Base-by-base conservation (phyloP, 768 basidiomycete species). In the Pisolithus marmoratus region DNA sequence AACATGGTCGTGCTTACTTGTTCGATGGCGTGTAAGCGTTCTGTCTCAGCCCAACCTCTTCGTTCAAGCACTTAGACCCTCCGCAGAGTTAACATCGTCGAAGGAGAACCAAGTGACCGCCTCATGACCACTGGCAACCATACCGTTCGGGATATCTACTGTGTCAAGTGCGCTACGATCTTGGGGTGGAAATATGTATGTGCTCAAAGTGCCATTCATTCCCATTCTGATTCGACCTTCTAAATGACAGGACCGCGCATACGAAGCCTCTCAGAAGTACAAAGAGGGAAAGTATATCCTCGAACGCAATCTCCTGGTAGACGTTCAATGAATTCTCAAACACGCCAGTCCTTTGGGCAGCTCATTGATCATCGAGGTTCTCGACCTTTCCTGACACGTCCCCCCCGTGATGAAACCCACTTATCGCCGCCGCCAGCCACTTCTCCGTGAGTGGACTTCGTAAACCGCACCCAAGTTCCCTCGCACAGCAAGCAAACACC, bases 231-330 rank as follows among this genome's bases (percentile, higher is more conserved):
- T 54, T 56, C 49, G 48, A 40, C 38, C 44, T 44, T 4, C 27
- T 48, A 41, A 26, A 44, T 46, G n/a, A 43, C 62, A 96, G 95
- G 95, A 96, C 68, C 83, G 83, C 51, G 95, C 95, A 15, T 96
- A 84, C 65, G 94, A 97, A 64, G 65, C 77, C 11, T 79, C 84
- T 8, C 94, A 99, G 79, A 91, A 87, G 70, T 99, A 98, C 78
- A 99, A 99, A 67, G 95, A 99, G 74, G 93, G 94, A 65, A 94
- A 94, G 76, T 96, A 83, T 70, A 98, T 99, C 67, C 88, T 99
- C 56, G 95, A 99, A 72, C 86, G 91, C 63, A 90, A 89, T 65
- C 78, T 92, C 62, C 85, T 92, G 62, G 78, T 84, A 60, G 90
- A 93, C 63, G 90, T 93, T 50, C 87, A 92, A 74, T 92, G 75